Evolutionary conservation across 768 basidiomycete genomes (phyloP), one percentile per base, ranked within the genome.

Genomic region (Exidia glandulosa): DNA sequence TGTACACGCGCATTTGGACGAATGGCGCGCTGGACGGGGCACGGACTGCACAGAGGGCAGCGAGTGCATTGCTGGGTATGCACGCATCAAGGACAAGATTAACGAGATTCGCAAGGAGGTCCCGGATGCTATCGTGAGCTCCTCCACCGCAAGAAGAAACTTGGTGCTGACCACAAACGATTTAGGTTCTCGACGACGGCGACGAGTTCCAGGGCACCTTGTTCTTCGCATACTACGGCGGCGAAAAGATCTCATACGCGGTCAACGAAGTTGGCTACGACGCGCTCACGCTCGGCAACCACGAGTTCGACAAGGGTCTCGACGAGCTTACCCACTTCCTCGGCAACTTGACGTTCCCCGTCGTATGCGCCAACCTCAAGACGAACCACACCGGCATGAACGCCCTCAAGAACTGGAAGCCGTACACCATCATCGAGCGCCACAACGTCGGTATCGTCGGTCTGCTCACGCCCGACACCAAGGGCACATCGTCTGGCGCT

Each of bases 121-220:
- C 31, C 64, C 70, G 27, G 73, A 79, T 65, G 73, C 71, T 7
- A 61, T 79, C 3, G 72, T n/a, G n/a, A n/a, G n/a, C n/a, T n/a
- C n/a, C n/a, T n/a, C n/a, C n/a, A n/a, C n/a, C n/a, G n/a, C n/a
- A n/a, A n/a, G n/a, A n/a, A n/a, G n/a, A n/a, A n/a, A n/a, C n/a
- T n/a, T n/a, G n/a, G n/a, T n/a, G n/a, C n/a, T n/a, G n/a, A n/a
- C n/a, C n/a, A n/a, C n/a, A n/a, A n/a, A n/a, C n/a, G n/a, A n/a
- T n/a, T n/a, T n/a, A n/a, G n/a, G n/a, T 79, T 60, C 63, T 79
- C 54, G 76, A 78, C 64, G 72, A 74, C 52, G 78, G 78, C 4
- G 77, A 79, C 62, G 78, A 79, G 63, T 79, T 77, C 64, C 77
- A 72, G 70, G 76, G 76, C 10, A 78, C 77, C 1, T 68, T 77